Evolutionary conservation across 225 moss, liverwort and hornwort species (phyloP).

Genomic region (Pleurozium schreberi): DNA sequence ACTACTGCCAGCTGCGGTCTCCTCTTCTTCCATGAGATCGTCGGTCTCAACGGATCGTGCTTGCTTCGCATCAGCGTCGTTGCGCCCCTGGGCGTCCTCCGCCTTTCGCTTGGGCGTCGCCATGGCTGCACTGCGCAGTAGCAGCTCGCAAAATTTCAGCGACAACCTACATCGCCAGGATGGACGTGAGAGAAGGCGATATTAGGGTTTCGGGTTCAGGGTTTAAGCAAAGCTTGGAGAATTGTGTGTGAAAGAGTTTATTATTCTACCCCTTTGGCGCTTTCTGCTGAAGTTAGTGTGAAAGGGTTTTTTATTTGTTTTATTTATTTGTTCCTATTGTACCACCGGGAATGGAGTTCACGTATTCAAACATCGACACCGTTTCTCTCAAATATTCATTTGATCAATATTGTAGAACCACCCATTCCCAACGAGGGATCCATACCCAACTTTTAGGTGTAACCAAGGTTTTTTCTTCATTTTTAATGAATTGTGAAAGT

Average conservation of each 20-base stretch:
- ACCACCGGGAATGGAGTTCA: too few species aligned
- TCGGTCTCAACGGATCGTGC: not conserved
- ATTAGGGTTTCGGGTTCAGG: slow-evolving; percentile 15
- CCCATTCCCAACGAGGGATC: too few species aligned
- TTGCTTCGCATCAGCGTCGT: slow-evolving; percentile 18
- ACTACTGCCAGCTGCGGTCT: not conserved
- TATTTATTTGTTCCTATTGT: too few species aligned
- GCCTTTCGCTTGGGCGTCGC: slow-evolving; percentile 39
- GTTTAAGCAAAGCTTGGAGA: not conserved
- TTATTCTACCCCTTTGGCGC: not conserved
- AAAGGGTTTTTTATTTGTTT: not conserved
- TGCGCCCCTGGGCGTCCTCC: slow-evolving; percentile 3
- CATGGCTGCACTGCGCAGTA: slow-evolving; percentile 1
- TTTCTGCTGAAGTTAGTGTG: not conserved
- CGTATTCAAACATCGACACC: too few species aligned
- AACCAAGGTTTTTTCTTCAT: too few species aligned
- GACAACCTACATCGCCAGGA: not conserved
- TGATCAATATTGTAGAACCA: too few species aligned
- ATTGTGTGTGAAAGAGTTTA: not conserved
- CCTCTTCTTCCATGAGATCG: slow-evolving; percentile 1
- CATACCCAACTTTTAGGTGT: too few species aligned
- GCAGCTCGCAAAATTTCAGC: not conserved
- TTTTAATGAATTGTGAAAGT: too few species aligned
- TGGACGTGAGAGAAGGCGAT: too few species aligned
- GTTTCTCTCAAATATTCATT: too few species aligned